Conservation (phyloP, 371 early-diverging fungal genomes). For the Rhizopus sp. region DNA sequence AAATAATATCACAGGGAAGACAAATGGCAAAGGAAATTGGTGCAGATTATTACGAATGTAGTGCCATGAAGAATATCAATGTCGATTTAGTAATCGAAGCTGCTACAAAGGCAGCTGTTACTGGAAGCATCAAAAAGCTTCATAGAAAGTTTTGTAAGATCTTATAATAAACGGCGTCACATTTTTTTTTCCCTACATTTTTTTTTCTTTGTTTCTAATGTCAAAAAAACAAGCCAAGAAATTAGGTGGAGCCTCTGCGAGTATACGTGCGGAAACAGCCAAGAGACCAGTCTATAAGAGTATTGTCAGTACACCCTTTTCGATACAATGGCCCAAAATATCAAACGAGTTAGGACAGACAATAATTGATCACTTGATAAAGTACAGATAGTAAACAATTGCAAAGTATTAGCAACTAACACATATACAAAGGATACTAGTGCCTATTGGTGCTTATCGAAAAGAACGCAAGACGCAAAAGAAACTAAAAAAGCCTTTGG, state of each 20-base stretch:
- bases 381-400: conserved; percentile 17
- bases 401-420: background rate
- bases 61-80: conserved; percentile 45
- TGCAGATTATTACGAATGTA: conserved; percentile 55
- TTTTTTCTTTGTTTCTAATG: background rate
- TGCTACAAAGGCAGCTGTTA: conserved; percentile 47
- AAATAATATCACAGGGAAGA: conserved; percentile 35
- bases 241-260: background rate
- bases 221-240: conserved; percentile 3
- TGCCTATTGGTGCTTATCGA: conserved; percentile 28
- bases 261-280: conserved; percentile 12
- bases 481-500: conserved; percentile 5
- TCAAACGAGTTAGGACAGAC: conserved; percentile 24
- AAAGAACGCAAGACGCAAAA: conserved; percentile 17
- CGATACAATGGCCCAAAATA: conserved; percentile 37
- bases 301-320: conserved; percentile 35
- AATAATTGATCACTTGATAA: conserved; percentile 22
- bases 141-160: conserved; percentile 45
- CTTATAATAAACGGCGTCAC: conserved; percentile 12
- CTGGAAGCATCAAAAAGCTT: conserved; percentile 43
- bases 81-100: conserved; percentile 53
- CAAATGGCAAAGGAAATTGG: conserved; percentile 50
- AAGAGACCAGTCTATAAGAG: conserved; percentile 32
- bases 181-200: background rate
- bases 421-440: conserved; percentile 11